A percentile compares a stretch with the other conserved stretches of the same genome.
Evolutionary conservation across 768 basidiomycete species (phyloP).

Genomic region (Naganishia vaughanmartiniae): DNA sequence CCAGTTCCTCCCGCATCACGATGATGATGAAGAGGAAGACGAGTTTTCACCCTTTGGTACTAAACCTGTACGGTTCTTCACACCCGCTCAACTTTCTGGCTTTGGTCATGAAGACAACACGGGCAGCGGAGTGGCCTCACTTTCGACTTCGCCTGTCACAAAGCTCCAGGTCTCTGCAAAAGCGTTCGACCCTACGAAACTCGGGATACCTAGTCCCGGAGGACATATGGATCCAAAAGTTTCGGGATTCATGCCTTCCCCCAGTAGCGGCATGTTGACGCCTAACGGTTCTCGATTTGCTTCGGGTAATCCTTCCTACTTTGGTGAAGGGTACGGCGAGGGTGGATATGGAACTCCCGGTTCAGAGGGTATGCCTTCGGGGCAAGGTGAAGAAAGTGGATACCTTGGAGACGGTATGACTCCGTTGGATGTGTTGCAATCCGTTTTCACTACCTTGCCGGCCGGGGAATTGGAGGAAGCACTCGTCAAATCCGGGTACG

Average conservation of each 20-base stretch:
- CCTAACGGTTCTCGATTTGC: slow-evolving; percentile 40
- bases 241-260: slow-evolving; percentile 21
- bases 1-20: slow-evolving; percentile 55
- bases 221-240: slow-evolving; percentile 9
- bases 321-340: slow-evolving; percentile 28
- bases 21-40: slow-evolving; percentile 53
- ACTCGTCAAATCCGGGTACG: slow-evolving; percentile 78
- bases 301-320: slow-evolving; percentile 30
- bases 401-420: slow-evolving; percentile 69
- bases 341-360: slow-evolving; percentile 27
- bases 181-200: slow-evolving; percentile 57
- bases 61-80: slow-evolving; percentile 59
- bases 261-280: slow-evolving; percentile 39
- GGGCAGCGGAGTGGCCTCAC: slow-evolving; percentile 55
- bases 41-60: slow-evolving; percentile 54
- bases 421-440: slow-evolving; percentile 90
- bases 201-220: slow-evolving; percentile 28
- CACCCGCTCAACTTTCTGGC: background rate
- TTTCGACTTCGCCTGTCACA: slow-evolving; percentile 61
- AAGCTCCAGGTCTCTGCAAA: slow-evolving; percentile 59
- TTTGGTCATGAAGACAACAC: slow-evolving; percentile 1
- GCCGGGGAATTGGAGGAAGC: slow-evolving; percentile 92
- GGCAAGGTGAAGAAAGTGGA: slow-evolving; percentile 31
- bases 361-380: slow-evolving; percentile 21
- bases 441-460: slow-evolving; percentile 86